phyloP scores from a whole-genome alignment of 495 filamentous ascomycete species.

The Usnea hakonensis region DNA sequence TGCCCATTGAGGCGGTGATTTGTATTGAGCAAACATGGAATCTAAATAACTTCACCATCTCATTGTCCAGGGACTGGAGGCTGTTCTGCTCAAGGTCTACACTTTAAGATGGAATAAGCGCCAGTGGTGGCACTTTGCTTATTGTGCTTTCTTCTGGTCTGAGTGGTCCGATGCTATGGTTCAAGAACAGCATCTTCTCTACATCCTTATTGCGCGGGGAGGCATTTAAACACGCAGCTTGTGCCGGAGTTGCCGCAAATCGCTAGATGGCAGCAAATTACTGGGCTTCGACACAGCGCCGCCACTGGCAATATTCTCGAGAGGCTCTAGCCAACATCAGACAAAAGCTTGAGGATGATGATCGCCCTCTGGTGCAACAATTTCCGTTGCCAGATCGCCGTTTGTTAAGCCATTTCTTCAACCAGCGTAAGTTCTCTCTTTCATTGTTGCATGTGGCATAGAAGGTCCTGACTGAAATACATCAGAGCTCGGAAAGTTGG shows the following conservation, averaged over 20 bases:
- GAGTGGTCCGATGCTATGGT: background rate
- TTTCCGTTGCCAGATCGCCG: constrained; percentile 75
- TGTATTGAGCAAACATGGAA: background rate
- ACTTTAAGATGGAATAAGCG: background rate
- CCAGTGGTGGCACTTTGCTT: background rate
- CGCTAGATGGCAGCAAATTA: constrained; percentile 83
- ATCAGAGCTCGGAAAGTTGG: constrained; percentile 72
- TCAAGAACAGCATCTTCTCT: background rate
- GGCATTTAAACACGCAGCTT: too few relatives aligned
- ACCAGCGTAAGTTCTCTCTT: constrained; percentile 56
- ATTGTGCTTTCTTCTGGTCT: background rate
- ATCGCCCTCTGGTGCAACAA: constrained; percentile 61
- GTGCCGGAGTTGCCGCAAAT: background rate
- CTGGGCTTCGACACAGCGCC: constrained; percentile 89
- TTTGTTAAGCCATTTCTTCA: constrained; percentile 85
- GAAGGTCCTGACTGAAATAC: constrained; percentile 12
- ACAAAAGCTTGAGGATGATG: constrained; percentile 61
- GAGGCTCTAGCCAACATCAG: constrained; percentile 67
- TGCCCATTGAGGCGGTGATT: background rate
- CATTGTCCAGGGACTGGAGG: background rate
- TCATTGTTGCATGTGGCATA: background rate
- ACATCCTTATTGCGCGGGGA: background rate
- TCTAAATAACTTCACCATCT: background rate
- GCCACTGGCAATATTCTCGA: constrained; percentile 83
- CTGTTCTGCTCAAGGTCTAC: background rate